Evolutionary conservation across 306 rosid species (phyloP), one percentile per base, ranked within the genome.

Genomic region (Cicer arietinum): DNA sequence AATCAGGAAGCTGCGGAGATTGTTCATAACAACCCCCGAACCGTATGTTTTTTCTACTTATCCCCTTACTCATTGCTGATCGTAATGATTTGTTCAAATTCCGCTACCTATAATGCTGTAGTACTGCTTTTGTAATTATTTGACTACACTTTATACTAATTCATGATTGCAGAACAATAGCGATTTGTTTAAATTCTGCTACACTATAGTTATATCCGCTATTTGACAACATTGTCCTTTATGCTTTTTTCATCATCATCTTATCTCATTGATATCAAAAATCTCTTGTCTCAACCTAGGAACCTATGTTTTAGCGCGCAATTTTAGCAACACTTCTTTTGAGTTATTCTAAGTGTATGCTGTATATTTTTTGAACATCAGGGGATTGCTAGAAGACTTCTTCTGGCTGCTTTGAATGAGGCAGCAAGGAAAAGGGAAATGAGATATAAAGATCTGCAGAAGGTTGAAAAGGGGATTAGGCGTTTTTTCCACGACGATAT

Each of bases 401-500:
- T 91, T 10, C 88, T 51, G 82, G 83, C 86, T 6, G 96, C 97
- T 39, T 48, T 91, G 66, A 83, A n/a, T 1, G 92, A 80, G 79
- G 97, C 98, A 10, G 96, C 87, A 10, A 88, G 87, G 81, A 93
- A 89, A 84, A 66, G 89, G 62, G 85, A 85, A 45, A 85, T 84
- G 95, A 86, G 87, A 79, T 90, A 90, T 39, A 87, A 85, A 65
- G 98, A 90, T 53, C 82, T 93, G 58, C 89, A 89, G 88, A 83
- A 77, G 77, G 86, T 88, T 69, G 90, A 85, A 78, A 87, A 82
- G 81, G 92, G 96, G 40, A 63, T 79, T 22, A 82, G 98, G 74
- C 89, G 98, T 69, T 81, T 56, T 73, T 84, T 84, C 72, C 98
- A 93, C 3, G 97, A 93, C 41, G 98, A 93, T 79, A 91, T 93